Evolutionary conservation across 2,329 filamentous ascomycete genomes (phyloP).

Genomic region (Diplodia seriata): DNA sequence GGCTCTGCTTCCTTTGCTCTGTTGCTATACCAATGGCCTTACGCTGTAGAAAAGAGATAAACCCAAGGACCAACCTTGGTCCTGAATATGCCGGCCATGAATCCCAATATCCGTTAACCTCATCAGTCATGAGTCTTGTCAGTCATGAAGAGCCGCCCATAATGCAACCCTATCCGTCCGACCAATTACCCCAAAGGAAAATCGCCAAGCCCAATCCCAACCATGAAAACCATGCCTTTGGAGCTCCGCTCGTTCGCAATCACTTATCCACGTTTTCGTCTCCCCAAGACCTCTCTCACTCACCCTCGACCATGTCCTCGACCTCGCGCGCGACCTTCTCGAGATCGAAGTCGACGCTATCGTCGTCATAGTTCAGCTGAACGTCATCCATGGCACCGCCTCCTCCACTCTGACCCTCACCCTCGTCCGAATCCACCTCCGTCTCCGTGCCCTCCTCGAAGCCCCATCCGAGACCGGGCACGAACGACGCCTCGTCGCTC

Average conservation of each 20-base stretch:
- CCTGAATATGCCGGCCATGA: too few species aligned
- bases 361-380: neutral
- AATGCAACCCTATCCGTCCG: neutral
- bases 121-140: too few species aligned
- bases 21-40: too few species aligned
- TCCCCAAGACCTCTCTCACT: neutral
- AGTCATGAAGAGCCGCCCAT: neutral
- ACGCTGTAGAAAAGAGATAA: neutral
- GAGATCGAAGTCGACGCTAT: neutral
- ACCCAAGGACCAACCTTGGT: neutral
- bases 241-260: neutral
- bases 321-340: neutral
- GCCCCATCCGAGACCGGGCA: neutral
- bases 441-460: neutral
- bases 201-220: neutral
- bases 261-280: neutral
- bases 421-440: neutral
- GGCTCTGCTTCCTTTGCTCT: too few species aligned
- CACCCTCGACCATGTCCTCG: neutral
- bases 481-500: slow-evolving; percentile 3
- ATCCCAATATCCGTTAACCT: too few species aligned
- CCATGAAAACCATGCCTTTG: neutral
- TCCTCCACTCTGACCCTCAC: neutral
- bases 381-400: neutral
- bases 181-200: too few species aligned